Evolutionary conservation across 805 yeast genomes (phyloP), one percentile per base, ranked within the genome.

Genomic region (Wickerhamiella azymoides): DNA sequence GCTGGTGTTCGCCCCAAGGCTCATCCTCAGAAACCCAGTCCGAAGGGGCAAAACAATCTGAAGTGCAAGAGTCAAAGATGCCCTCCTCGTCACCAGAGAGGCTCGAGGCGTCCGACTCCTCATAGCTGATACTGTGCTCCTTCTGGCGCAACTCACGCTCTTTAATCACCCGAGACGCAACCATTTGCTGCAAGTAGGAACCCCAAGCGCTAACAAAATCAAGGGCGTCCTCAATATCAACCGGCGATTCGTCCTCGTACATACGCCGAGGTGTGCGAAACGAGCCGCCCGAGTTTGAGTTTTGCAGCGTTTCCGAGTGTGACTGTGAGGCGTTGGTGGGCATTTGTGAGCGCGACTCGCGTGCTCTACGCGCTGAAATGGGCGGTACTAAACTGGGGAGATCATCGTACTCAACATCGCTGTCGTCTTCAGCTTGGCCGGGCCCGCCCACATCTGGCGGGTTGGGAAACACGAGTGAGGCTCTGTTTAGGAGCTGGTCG

Each of bases 141-240:
- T 14, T 21, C 6, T 37, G 25, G 25, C 26, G 28, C 42, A 51
- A 52, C 43, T 55, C 55, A 39, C 54, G 49, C 11, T 58, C 48
- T 10, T 55, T 50, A 2, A 57, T 47, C 5, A 58, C 62, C 2
- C 65, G 50, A 7, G 55, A 52, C 3, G 64, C 65, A 40, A 62
- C 53, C 1, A 63, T 60, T 10, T 55, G 50, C 14, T 57, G 52
- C 21, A 62, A 47, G 40, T 60, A 62, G 3, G 50, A 36, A 2
- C 61, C 54, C 64, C 65, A 62, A 1, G 62, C 52, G 10, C 50
- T 50, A 5, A 58, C 62, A 40, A 62, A 58, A 7, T 54, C 57
- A 25, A 56, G 40, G 6, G 58, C 60, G n/a, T 52, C 57, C 6
- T 58, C 59, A n/a, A 59, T 49, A 18, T 52, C 49, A 8, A 39